Base-by-base conservation (phyloP, 2,329 filamentous ascomycete species). In the Aspergillus sp. region DNA sequence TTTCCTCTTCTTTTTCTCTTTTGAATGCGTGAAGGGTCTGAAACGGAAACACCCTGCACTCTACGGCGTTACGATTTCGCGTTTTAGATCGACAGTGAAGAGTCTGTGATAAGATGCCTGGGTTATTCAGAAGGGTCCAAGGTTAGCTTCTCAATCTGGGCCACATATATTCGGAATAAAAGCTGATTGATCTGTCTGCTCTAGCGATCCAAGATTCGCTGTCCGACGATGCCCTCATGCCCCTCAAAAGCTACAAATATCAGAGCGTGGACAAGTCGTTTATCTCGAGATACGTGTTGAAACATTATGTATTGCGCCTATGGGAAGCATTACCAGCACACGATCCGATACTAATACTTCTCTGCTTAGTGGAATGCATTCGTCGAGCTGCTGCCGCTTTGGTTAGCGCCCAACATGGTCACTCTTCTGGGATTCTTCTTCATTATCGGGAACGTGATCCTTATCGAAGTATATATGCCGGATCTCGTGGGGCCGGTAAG, bases 381-480 rank as follows among this genome's bases (percentile, higher is more conserved):
- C 59, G 93, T 97, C 59, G 83, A 95, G 65, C 72, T 96, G 38
- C 73, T 98, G 60, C 93, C 93, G 53, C 73, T 96, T 80, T 98
- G 91, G 90, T 79, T 98, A 46, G 93, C 93, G 29, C 93, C 93
- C 32, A 98, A 98, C 65, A 93, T 96, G 83, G 91, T 98, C 49
- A 98, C 93, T 55, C 76, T 98, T 27, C 70, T 97, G 42, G 93
- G 93, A 48, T 98, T 97, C 77, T 83, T 86, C 71, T 97, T 91
- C 75, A 94, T 98, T 58, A 73, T 98, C 44, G 82, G 73, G 50
- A 97, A 98, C 65, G 80, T 98, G 50, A 78, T 73, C 26, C 72
- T 83, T 46, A 71, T 96, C 48, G 82, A 86, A 50, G 73, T 94
- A 42, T 86, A 81, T 64, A 85, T 97, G 71, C 93, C 93, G 51